Conservation (phyloP, 306 rosid genomes). For the Astragalus membranaceus region DNA sequence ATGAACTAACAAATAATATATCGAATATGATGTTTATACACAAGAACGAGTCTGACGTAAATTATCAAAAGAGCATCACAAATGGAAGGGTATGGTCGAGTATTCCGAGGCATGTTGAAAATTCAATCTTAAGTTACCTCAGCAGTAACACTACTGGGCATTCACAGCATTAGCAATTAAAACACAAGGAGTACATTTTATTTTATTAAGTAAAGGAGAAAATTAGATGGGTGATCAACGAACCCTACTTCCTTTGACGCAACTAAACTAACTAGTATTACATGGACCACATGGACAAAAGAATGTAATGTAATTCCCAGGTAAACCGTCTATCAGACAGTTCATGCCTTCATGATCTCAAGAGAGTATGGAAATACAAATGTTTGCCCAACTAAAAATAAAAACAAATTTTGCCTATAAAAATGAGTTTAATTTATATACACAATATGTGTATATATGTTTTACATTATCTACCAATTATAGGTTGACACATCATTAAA, state of each 20-base stretch:
- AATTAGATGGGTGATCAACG: not conserved
- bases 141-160: not conserved
- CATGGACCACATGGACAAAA: not conserved
- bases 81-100: not conserved
- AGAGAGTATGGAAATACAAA: not conserved
- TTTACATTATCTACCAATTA: no score
- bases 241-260: not conserved
- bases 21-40: not conserved
- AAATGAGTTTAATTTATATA: no score
- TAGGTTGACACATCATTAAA: no score
- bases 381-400: not conserved
- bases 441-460: no score
- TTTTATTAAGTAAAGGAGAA: not conserved
- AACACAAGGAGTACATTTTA: not conserved
- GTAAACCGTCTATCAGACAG: not conserved
- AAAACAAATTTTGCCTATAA: not conserved
- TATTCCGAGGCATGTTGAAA: constrained; percentile 4
- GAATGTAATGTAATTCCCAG: not conserved
- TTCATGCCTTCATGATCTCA: not conserved
- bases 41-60: not conserved
- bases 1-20: constrained; percentile 14
- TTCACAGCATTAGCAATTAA: constrained; percentile 3
- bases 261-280: not conserved
- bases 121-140: not conserved
- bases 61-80: constrained; percentile 1